Conservation (phyloP, 805 yeast species). For the Wickerhamomyces chambardii region DNA sequence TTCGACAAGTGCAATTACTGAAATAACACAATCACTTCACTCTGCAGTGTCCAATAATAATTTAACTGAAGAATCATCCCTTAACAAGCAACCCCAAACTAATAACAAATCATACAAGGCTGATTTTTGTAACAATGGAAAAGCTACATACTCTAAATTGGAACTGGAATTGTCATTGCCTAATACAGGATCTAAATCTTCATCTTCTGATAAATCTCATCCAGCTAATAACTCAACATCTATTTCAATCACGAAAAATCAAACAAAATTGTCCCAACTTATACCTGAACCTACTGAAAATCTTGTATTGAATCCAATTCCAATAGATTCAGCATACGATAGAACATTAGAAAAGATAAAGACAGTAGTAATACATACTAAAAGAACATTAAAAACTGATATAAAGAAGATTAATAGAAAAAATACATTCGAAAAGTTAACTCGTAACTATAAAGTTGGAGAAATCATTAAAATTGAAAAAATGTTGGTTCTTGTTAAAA, state of each 20-base stretch:
- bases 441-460: constrained; percentile 36
- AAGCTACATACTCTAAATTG: too few relatives aligned
- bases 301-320: not conserved
- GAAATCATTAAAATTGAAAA: constrained; percentile 58
- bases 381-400: constrained; percentile 7
- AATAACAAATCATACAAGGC: too few relatives aligned
- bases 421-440: constrained; percentile 16
- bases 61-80: too few relatives aligned
- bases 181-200: too few relatives aligned
- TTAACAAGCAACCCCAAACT: too few relatives aligned
- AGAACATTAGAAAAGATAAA: constrained; percentile 14
- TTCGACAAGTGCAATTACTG: too few relatives aligned
- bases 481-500: constrained; percentile 58
- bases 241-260: not conserved
- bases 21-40: too few relatives aligned
- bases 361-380: constrained; percentile 14
- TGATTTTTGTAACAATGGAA: too few relatives aligned
- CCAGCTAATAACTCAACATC: constrained; percentile 4
- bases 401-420: constrained; percentile 6
- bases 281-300: constrained; percentile 3
- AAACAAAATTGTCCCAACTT: not conserved
- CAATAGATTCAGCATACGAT: constrained; percentile 11
- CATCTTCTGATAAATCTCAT: too few relatives aligned
- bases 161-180: too few relatives aligned
- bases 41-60: too few relatives aligned